A percentile compares a stretch with the other conserved stretches of the same genome.
Conservation (phyloP, 441 rosid species). For the Manihot esculenta region DNA sequence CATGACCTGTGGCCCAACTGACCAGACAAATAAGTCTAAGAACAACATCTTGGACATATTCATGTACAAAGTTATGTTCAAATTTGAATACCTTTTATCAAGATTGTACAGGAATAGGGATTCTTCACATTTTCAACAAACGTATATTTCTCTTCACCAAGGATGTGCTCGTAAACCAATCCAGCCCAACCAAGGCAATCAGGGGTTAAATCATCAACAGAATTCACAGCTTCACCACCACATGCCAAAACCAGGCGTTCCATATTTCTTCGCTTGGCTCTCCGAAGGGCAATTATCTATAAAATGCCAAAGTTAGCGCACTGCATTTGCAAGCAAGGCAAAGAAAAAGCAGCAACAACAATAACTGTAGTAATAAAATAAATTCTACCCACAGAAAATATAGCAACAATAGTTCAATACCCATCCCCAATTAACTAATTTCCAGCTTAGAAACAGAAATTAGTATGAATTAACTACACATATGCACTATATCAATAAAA, state of each 20-base stretch:
- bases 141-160: constrained; percentile 94
- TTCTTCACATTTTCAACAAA: constrained; percentile 93
- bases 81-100: constrained; percentile 66
- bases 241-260: constrained; percentile 93
- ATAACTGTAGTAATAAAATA: neutral
- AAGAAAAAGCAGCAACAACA: neutral
- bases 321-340: neutral
- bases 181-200: constrained; percentile 98
- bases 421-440: neutral
- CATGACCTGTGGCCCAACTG: neutral
- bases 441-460: neutral
- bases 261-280: constrained; percentile 98
- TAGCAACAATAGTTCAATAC: neutral
- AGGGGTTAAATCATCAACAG: constrained; percentile 83
- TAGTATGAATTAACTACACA: neutral
- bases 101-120: constrained; percentile 84
- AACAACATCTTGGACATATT: neutral
- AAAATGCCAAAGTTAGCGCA: constrained; percentile 17
- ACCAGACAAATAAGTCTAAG: neutral
- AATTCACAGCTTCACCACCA: constrained; percentile 96
- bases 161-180: constrained; percentile 85
- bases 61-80: neutral
- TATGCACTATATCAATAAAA: neutral
- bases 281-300: constrained; percentile 91
- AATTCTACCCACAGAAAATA: neutral